Base-by-base conservation (phyloP, 75 land plant genomes). In the Ceratopteris richardii region DNA sequence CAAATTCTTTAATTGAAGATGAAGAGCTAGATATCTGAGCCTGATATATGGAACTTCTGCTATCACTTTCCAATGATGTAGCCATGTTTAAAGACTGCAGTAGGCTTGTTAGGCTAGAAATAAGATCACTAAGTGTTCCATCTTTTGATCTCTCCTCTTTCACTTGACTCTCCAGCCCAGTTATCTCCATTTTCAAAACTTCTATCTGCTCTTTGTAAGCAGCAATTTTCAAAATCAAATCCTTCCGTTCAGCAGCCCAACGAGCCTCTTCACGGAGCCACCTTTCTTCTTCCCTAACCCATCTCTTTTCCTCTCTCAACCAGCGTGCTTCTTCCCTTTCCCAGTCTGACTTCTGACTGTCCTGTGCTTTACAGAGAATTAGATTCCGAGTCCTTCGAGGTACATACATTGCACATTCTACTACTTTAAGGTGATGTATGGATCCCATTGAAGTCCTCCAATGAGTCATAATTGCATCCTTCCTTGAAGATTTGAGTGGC, bases 261-360 rank as follows among this genome's bases (percentile, higher is more conserved):
- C 95, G 67, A 13, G 63, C 51, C 64, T 93, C 97, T 31, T 91
- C 94, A 10, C 80, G 66, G 16, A 62, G 39, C 86, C 86, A 83
- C 21, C 86, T 29, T 36, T 72, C 41, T 57, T 83, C 86, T 30
- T 83, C 86, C 2, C 97, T 67, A 26, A 88, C 31, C 98, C 98
- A 94, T 18, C 98, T 73, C 73, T 81, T 78, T 66, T 94, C 98
- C 64, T 93, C 98, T 21, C 98, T 67, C 0, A 88, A 66, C 98
- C 98, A 93, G 13, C 94, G 79, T 19, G 62, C 71, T 63, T 88
- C 90, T 54, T 89, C 95, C 42, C 60, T 61, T 36, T 70, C 56
- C 56, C 44, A 60, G 9, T 33, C 37, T 4, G 37, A 33, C 9
- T 9, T 9, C 9, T 33, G 37, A 9, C 37, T 33, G 37, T 33